These are phyloP conservation scores for Phytophthora quininea DNA, from an alignment of 352 stramenopile species.

Conservation along the genomic window DNA sequence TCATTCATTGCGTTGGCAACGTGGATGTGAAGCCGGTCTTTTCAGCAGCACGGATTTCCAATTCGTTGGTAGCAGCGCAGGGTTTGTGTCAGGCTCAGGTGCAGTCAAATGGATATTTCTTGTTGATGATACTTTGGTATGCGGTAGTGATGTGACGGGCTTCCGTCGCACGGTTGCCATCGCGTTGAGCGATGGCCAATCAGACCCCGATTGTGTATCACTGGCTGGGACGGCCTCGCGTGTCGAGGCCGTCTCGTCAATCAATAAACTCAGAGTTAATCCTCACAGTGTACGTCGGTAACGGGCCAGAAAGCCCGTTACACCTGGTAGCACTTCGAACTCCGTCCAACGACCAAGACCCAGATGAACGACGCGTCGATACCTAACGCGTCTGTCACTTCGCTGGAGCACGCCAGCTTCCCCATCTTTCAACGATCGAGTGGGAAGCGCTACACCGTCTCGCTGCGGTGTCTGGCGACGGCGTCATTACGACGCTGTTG, in stretches of 20 bases:
- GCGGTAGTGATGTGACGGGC: not conserved
- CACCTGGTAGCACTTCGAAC: slow-evolving; percentile 21
- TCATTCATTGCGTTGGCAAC: too few species aligned
- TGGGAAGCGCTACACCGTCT: slow-evolving; percentile 19
- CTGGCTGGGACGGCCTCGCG: not conserved
- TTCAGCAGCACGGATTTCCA: too few species aligned
- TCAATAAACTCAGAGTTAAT: not conserved
- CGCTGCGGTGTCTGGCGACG: slow-evolving; percentile 2
- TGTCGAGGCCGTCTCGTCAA: not conserved
- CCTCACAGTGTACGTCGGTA: not conserved
- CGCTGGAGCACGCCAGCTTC: slow-evolving; percentile 3
- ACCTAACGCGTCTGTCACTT: not conserved
- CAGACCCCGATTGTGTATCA: not conserved
- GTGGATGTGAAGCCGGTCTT: too few species aligned
- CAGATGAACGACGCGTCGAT: slow-evolving; percentile 7
- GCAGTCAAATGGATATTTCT: not conserved
- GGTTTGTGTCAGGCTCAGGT: not conserved
- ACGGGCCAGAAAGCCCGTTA: slow-evolving; percentile 18
- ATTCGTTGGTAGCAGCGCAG: too few species aligned
- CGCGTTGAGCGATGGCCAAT: not conserved
- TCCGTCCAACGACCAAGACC: slow-evolving; percentile 9
- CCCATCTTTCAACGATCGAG: slow-evolving; percentile 5
- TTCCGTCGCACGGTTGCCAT: not conserved
- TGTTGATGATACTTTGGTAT: not conserved
- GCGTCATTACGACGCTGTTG: slow-evolving; percentile 8